Percentiles rank a stretch among this genome's conserved stretches.
Conservation (phyloP, 257 asterid species). For the Gynochthodes officinalis region DNA sequence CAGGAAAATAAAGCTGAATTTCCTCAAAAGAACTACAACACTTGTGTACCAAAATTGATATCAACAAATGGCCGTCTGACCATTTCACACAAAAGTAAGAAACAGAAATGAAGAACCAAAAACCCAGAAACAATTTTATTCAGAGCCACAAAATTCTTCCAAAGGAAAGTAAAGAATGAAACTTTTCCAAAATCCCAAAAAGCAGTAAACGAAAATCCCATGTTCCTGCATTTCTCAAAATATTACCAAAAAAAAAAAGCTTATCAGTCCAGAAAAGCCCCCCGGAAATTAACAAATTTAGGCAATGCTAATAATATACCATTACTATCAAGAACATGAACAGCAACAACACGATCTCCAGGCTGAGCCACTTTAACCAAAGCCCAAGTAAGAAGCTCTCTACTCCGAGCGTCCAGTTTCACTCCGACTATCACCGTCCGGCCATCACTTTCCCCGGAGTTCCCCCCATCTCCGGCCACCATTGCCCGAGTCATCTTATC, state of each 20-base stretch:
- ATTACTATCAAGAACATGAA: conserved; percentile 72
- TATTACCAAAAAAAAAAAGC: background rate
- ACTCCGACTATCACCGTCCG: conserved; percentile 86
- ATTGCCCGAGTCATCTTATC: conserved; percentile 17
- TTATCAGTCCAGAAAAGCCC: background rate
- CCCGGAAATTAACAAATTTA: background rate
- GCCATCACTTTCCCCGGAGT: conserved; percentile 28
- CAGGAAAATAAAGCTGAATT: background rate
- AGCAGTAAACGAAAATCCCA: background rate
- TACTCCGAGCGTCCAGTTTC: conserved; percentile 65
- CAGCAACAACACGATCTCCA: conserved; percentile 90
- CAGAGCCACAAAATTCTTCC: too few relatives aligned
- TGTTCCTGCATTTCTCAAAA: background rate
- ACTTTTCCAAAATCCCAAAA: background rate
- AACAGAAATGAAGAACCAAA: background rate
- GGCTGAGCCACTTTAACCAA: conserved; percentile 85
- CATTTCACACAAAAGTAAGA: background rate
- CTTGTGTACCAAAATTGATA: background rate
- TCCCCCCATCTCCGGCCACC: conserved; percentile 4
- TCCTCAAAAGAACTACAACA: background rate
- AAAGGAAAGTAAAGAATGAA: background rate
- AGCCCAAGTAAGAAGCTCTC: conserved; percentile 95
- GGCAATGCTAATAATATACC: conserved; percentile 31
- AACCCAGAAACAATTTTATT: background rate
- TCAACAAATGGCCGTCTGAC: background rate